phyloP scores from a whole-genome alignment of 2,329 filamentous ascomycete genomes.

The Aureobasidium sp. region DNA sequence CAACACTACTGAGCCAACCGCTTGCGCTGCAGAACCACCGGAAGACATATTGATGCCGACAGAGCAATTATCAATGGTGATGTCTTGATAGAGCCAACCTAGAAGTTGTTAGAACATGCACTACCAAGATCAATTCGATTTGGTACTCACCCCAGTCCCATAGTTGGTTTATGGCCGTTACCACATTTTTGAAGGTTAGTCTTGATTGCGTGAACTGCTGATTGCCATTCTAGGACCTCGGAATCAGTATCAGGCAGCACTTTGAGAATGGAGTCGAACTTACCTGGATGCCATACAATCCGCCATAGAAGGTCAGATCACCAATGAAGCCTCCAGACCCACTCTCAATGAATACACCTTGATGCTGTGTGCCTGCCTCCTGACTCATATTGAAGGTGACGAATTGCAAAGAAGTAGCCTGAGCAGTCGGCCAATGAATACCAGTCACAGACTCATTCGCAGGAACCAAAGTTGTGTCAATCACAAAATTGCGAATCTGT shows the following conservation, averaged over 20 bases:
- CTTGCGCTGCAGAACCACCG: slow-evolving; percentile 36
- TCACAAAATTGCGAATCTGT: slow-evolving; percentile 57
- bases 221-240: slow-evolving; percentile 28
- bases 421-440: slow-evolving; percentile 41
- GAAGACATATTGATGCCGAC: slow-evolving; percentile 46
- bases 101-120: slow-evolving; percentile 23
- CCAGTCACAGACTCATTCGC: slow-evolving; percentile 37
- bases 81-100: slow-evolving; percentile 34
- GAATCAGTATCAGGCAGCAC: neutral
- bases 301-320: slow-evolving; percentile 40
- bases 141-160: slow-evolving; percentile 48
- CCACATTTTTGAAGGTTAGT: slow-evolving; percentile 45
- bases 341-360: slow-evolving; percentile 39
- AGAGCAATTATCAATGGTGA: slow-evolving; percentile 47
- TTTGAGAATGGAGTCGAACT: neutral
- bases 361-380: slow-evolving; percentile 40
- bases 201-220: slow-evolving; percentile 50
- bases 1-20: slow-evolving; percentile 50
- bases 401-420: slow-evolving; percentile 41
- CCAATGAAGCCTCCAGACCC: slow-evolving; percentile 42
- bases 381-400: slow-evolving; percentile 39
- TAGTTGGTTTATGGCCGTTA: slow-evolving; percentile 49
- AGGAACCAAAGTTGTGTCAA: slow-evolving; percentile 51
- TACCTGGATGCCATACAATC: slow-evolving; percentile 30
- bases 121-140: neutral